Evolutionary conservation across 1,284 basidiomycete genomes (phyloP), one percentile per base, ranked within the genome.

Genomic region (Ustilago nuda): DNA sequence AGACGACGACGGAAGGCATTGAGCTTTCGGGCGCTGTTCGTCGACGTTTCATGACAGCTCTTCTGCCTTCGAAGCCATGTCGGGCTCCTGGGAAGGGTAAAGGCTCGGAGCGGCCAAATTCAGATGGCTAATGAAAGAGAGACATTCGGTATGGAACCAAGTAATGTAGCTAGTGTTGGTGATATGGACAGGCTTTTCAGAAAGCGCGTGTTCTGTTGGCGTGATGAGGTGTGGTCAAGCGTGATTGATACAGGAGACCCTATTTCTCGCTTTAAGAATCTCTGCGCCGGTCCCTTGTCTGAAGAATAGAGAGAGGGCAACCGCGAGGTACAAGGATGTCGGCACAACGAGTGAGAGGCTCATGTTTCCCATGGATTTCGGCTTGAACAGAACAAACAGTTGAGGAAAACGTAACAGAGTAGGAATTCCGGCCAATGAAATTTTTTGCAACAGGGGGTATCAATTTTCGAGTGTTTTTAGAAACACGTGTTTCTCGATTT

Each of bases 1-100:
- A 50, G 4, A 72, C 64, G 17, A 66, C 64, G 17, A 72, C 60
- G 9, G 64, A 59, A 30, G 64, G 56, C 70, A 72, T 72, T 13
- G 61, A 30, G 39, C 19, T 35, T 19, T n/a, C 6, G 32, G 70
- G 23, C 7, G 32, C 17, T 8, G 56, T 15, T 5, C 23, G 36
- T 39, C n/a, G 35, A 12, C 12, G 36, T 43, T 58, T 62, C 70
- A 72, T 66, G 41, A 52, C 61, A 35, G 39, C 52, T 60, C 53
- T 41, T 63, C 30, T 30, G 46, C n/a, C n/a, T 39, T 23, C 17
- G 48, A 51, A 50, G 23, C 32, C 70, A 72, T 66, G 33, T 53
- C 57, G 60, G 56, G 59, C 35, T 46, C 57, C 11, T 39, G 48
- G 4, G 43, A 55, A 45, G 17, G 23, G 13, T 27, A 3, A 17